Conservation (phyloP, 441 rosid species). For the Eruca vesicaria region DNA sequence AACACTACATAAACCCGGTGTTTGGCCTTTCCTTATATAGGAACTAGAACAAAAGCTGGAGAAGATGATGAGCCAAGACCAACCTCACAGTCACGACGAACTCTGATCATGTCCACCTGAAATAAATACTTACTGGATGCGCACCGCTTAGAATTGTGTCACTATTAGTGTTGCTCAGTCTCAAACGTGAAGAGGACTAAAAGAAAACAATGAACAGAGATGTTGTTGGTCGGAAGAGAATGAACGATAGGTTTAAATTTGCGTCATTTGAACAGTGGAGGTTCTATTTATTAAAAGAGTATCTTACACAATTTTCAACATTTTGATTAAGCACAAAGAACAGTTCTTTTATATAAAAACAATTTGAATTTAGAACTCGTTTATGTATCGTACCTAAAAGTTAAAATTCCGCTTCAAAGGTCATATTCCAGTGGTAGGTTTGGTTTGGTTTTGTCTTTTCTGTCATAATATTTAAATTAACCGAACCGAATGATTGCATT, state of each 20-base stretch:
- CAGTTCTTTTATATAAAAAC: neutral
- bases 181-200: slow-evolving; percentile 16
- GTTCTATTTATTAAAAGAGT: slow-evolving; percentile 16
- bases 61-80: slow-evolving; percentile 63
- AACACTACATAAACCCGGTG: neutral
- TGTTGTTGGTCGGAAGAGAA: slow-evolving; percentile 29
- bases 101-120: slow-evolving; percentile 37
- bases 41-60: slow-evolving; percentile 75
- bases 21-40: slow-evolving; percentile 36
- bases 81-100: slow-evolving; percentile 68
- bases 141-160: slow-evolving; percentile 13
- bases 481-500: neutral
- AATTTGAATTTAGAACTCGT: neutral
- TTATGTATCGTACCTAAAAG: neutral
- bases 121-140: neutral
- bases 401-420: neutral
- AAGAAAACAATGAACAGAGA: slow-evolving; percentile 1
- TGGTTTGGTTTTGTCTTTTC: neutral
- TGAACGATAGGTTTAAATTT: slow-evolving; percentile 2
- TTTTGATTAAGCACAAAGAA: slow-evolving; percentile 9
- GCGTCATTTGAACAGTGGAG: neutral
- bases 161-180: slow-evolving; percentile 21
- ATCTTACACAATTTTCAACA: slow-evolving; percentile 8
- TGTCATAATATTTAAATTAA: neutral
- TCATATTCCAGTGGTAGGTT: neutral